Evolutionary conservation across 164 flowering plant genomes (phyloP), one percentile per base, ranked within the genome.

Genomic region (Umbilicus rupestris): DNA sequence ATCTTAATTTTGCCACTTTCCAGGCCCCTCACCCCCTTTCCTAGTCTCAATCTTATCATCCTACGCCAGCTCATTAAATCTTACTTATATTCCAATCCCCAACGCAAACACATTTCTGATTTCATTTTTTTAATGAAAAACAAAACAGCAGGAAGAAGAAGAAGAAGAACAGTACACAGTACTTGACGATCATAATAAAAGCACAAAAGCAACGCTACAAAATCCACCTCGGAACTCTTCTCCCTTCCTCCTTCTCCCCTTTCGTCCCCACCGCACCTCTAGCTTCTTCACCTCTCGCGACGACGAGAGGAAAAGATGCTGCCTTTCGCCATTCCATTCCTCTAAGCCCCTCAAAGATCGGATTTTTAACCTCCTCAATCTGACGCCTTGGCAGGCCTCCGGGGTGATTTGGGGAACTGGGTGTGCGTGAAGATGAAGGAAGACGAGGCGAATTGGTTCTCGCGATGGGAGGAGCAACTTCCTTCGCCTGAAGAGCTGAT

Each of bases 391-490:
- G 30, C 52, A 1, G 9, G 58, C 19, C 29, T 52, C 29, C 22
- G 0, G 22, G 52, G 6, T 47, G 55, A 49, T 49, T 49, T 24
- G 58, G 29, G 29, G 30, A 52, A 52, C 29, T 24, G 58, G 58
- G 58, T 52, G 30, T 24, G 58, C 14, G 58, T 24, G 19, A 24
- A 6, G 16, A 91, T 88, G 96, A 85, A 85, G 69, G 96, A 90
- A 60, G 93, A 87, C 0, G 93, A 86, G 10, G 68, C 86, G 1
- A 90, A 85, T 76, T 93, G 98, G 98, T 88, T 95, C 63, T 68
- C 96, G 1, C 79, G 79, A 69, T 95, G 96, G 97, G 94, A 91
- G 69, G 94, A 89, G n/a, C 86, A 95, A 65, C 86, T 95, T 0
- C 99, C 99, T 0, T 71, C 94, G 0, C 94, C 91, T 1, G 97